Conservation (phyloP, 106 monocot genomes). For the Dendrobium nobile region DNA sequence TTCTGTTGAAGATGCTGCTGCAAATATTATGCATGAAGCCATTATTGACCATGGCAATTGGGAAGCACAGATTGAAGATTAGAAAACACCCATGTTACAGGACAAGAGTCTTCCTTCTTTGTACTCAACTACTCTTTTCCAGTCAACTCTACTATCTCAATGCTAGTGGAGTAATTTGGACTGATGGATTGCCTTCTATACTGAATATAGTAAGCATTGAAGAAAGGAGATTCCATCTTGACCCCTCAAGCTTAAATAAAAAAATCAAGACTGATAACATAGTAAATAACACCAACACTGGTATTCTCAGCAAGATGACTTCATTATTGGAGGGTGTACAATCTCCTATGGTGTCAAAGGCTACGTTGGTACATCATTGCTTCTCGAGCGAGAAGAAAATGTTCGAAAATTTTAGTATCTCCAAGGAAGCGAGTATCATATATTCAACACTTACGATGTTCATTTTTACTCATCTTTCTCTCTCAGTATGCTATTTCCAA, state of each 20-base stretch:
- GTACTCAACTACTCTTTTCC: constrained; percentile 84
- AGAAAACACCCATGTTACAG: constrained; percentile 79
- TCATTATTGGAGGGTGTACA: constrained; percentile 1
- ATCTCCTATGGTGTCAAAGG: constrained; percentile 31
- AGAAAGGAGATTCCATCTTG: no score
- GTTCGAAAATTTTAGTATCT: constrained; percentile 85
- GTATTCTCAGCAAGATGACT: no score
- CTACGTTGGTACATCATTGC: constrained; percentile 56
- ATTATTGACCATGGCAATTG: constrained; percentile 33
- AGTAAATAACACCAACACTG: no score
- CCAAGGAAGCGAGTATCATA: constrained; percentile 80
- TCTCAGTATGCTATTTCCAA: constrained; percentile 59
- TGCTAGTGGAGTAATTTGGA: no score
- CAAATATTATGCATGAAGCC: constrained; percentile 54
- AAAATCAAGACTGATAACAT: no score
- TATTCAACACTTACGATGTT: constrained; percentile 98
- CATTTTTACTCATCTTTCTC: constrained; percentile 92
- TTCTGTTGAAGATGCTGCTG: constrained; percentile 38
- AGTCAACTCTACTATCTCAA: constrained; percentile 27
- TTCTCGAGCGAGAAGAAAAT: constrained; percentile 64
- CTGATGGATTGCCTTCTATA: no score
- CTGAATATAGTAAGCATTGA: no score
- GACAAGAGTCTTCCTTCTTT: constrained; percentile 68
- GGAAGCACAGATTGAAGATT: constrained; percentile 89
- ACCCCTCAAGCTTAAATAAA: no score